Evolutionary conservation across 1,284 basidiomycete species (phyloP), one percentile per base, ranked within the genome.

Genomic region (Leccinum olivaceoglutinosum): DNA sequence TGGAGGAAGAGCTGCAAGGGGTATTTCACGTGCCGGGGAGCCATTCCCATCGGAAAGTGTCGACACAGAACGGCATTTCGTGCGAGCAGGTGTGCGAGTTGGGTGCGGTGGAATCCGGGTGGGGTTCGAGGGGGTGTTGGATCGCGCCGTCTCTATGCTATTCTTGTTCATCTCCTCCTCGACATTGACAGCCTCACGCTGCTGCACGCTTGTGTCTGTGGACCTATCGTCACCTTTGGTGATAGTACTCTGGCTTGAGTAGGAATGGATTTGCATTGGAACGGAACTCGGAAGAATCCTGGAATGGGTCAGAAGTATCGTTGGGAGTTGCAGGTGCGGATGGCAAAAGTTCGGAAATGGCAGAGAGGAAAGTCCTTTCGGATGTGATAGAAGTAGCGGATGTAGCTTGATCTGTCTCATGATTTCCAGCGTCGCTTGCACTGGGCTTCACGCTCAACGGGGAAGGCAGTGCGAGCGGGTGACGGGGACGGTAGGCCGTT

Each of bases 61-160:
- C 3, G 93, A 94, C 10, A 97, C 86, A 1, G 95, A 97, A 18
- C 95, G 89, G 2, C 96, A 88, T 75, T 98, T 98, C 2, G 96
- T 98, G 8, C 95, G 85, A 4, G 91, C 93, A 0, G 96, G 96
- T 0, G 96, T 99, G 14, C 95, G 90, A 14, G 88, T 83, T 56
- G 87, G 85, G 67, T 82, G 80, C 2, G 87, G 86, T 11, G 88
- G 86, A 2, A 79, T 75, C 65, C 78, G 81, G 29, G 73, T n/a
- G 71, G 74, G 59, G 68, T 75, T 64, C 14, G 65, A 62, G 14
- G 67, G 62, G 5, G 55, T 44, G 14, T 12, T 51, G 10, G 65
- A 67, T 55, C 66, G 60, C 3, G 39, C 63, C 54, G 46, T 59
- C 25, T 62, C 63, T 2, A 5, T 12, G 18, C 34, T 46, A 29